phyloP scores from a whole-genome alignment of 2,329 filamentous ascomycete species.

The Sporothrix sp. region DNA sequence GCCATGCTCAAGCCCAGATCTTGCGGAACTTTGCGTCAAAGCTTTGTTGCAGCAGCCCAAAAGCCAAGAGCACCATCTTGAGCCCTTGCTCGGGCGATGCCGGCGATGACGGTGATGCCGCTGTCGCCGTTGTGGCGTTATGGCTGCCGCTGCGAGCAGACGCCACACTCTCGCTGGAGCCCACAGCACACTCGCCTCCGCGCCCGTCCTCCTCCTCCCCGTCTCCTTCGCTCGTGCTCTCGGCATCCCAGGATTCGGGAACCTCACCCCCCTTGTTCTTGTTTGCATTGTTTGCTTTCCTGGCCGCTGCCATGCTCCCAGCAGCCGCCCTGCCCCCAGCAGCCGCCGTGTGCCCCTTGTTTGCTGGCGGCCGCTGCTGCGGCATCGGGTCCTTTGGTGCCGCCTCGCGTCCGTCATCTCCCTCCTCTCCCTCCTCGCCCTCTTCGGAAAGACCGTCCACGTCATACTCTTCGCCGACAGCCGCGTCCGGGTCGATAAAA shows the following conservation, averaged over 20 bases:
- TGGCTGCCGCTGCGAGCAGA: no score
- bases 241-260: background rate
- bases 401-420: conserved; percentile 19
- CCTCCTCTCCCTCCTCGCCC: conserved; percentile 24
- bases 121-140: no score
- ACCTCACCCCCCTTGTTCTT: conserved; percentile 23
- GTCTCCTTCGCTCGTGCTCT: background rate
- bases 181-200: no score
- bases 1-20: background rate
- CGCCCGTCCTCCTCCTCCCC: background rate
- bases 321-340: background rate
- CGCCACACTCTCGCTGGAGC: no score
- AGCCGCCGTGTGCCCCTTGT: no score
- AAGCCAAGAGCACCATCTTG: background rate
- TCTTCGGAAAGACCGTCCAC: conserved; percentile 36
- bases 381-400: no score
- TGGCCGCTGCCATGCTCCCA: conserved; percentile 9
- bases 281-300: background rate
- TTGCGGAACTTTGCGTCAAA: background rate
- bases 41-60: background rate
- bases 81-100: background rate
- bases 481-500: conserved; percentile 41
- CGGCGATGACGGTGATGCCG: no score
- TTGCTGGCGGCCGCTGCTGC: no score
- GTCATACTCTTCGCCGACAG: conserved; percentile 26